A percentile compares a stretch with the other conserved stretches of the same genome.
These are phyloP conservation scores for Mimosa bimucronata DNA, from an alignment of 306 rosid species.

Conservation along the genomic window DNA sequence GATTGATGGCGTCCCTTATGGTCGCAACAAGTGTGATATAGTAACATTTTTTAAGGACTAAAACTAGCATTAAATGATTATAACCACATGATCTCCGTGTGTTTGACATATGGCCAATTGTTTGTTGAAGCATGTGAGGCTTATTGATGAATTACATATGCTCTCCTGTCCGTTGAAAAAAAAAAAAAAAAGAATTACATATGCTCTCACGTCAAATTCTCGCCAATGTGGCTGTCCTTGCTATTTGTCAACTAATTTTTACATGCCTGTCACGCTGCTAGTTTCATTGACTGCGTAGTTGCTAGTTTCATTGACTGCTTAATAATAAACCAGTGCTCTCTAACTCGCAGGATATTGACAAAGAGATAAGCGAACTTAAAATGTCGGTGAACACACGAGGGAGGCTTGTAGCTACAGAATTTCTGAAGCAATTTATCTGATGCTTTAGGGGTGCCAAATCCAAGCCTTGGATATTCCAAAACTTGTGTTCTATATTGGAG, in stretches of 20 bases:
- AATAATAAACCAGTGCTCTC: conserved; percentile 14
- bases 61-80: no score
- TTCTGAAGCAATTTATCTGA: conserved; percentile 90
- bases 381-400: conserved; percentile 97
- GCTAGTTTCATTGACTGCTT: conserved; percentile 10
- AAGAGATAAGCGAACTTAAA: conserved; percentile 92
- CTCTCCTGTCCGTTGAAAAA: no score
- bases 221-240: conserved; percentile 13
- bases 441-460: conserved; percentile 30
- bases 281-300: no score
- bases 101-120: no score
- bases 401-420: conserved; percentile 96
- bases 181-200: no score
- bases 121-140: background rate
- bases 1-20: no score
- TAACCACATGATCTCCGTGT: no score
- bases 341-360: conserved; percentile 82
- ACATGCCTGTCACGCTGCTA: background rate
- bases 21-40: no score
- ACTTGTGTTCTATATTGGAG: conserved; percentile 23
- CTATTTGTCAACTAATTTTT: no score
- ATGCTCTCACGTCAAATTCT: background rate
- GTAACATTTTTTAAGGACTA: no score
- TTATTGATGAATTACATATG: background rate
- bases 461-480: conserved; percentile 33